phyloP scores from a whole-genome alignment of 805 yeast species.

The Groenewaldozyma tartarivorans region DNA sequence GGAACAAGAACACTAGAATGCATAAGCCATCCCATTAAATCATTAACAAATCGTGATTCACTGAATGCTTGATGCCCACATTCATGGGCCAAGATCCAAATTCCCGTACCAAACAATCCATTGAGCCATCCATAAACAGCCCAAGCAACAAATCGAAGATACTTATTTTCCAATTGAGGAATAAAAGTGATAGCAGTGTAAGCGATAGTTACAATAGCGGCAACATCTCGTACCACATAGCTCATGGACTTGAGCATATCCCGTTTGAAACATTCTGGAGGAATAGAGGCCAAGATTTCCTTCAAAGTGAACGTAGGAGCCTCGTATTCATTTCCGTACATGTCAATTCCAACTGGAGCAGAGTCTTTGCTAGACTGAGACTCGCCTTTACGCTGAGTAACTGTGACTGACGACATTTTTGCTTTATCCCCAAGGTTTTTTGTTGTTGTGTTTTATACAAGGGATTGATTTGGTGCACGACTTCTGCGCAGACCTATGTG shows the following conservation, averaged over 20 bases:
- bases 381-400: constrained; percentile 3
- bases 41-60: constrained; percentile 63
- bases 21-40: constrained; percentile 72
- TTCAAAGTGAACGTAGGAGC: constrained; percentile 72
- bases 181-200: constrained; percentile 45
- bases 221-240: constrained; percentile 61
- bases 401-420: constrained; percentile 1
- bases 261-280: constrained; percentile 65
- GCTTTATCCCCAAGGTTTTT: no score
- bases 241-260: constrained; percentile 42
- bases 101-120: constrained; percentile 65
- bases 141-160: constrained; percentile 52
- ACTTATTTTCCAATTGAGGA: constrained; percentile 36
- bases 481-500: no score
- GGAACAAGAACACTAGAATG: constrained; percentile 77
- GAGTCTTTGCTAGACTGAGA: not conserved
- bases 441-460: no score
- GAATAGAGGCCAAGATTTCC: constrained; percentile 64
- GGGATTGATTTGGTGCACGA: no score
- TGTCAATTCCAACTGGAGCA: constrained; percentile 31
- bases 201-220: constrained; percentile 36
- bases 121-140: constrained; percentile 40
- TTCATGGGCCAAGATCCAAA: constrained; percentile 85
- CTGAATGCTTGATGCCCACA: constrained; percentile 87
- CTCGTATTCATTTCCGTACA: constrained; percentile 55